phyloP scores from a whole-genome alignment of 371 early-diverging fungal genomes.

The Mortierella sp. region DNA sequence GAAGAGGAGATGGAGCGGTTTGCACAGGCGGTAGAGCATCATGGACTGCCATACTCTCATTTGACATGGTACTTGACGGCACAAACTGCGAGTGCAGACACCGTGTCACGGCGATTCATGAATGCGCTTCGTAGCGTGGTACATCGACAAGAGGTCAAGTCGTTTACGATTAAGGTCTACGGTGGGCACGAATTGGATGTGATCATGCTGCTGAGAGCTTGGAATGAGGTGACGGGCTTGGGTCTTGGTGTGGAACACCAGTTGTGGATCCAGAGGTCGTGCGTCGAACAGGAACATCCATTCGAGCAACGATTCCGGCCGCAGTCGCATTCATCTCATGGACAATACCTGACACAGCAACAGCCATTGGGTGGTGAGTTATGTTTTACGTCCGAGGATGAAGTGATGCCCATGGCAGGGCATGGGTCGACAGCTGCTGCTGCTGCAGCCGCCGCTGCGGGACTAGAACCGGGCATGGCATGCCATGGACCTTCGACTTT shows the following conservation, averaged over 20 bases:
- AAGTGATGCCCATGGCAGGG: too few relatives aligned
- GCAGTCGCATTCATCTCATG: too few relatives aligned
- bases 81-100: not conserved
- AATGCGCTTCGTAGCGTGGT: constrained; percentile 10
- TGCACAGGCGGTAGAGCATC: constrained; percentile 3
- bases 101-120: constrained; percentile 8
- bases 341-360: too few relatives aligned
- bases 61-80: constrained; percentile 14
- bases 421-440: too few relatives aligned
- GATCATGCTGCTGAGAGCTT: constrained; percentile 10
- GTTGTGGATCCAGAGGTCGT: constrained; percentile 17
- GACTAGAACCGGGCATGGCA: too few relatives aligned
- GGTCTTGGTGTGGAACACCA: constrained; percentile 16
- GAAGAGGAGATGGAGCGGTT: constrained; percentile 6
- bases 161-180: constrained; percentile 20
- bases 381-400: too few relatives aligned
- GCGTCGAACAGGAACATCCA: constrained; percentile 14
- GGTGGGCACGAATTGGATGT: constrained; percentile 1
- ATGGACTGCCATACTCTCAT: constrained; percentile 16
- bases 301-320: not conserved
- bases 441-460: too few relatives aligned
- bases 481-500: too few relatives aligned
- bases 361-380: too few relatives aligned
- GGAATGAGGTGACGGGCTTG: constrained; percentile 32
- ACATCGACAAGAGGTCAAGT: constrained; percentile 14